Evolutionary conservation across 257 asterid species (phyloP), one percentile per base, ranked within the genome.

Genomic region (Nicotiana tabacum): DNA sequence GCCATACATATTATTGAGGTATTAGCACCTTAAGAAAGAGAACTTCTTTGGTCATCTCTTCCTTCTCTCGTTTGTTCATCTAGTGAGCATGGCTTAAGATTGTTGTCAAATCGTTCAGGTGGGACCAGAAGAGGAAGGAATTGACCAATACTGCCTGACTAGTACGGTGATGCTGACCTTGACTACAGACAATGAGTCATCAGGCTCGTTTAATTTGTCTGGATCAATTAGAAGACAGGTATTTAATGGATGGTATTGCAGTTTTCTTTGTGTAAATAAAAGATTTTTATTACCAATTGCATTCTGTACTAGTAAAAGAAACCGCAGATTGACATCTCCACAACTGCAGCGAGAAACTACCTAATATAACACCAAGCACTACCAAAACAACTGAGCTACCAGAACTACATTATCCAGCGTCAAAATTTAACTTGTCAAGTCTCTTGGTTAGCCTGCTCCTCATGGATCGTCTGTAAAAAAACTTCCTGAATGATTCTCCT

Each of bases 201-300:
- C 98, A 24, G 98, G 99, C 86, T 85, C 95, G 82, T 94, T 96
- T 85, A 94, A 85, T 90, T 89, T 96, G 92, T 94, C 98, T 12
- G 99, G 99, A 82, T 96, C 99, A 82, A 93, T 96, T 84, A 90
- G 99, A 88, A 91, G 99, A 92, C 98, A 96, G 98, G 98, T 96
- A 90, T 53, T 53, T 77, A 76, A 51, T 76, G 16, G 62, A 43
- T 33, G n/a, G 24, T 68, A 18, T 11, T 56, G 2, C 12, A 43
- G 12, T 43, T 43, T 43, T 1, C 9, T 43, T 9, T 43, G 51
- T 12, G 51, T 43, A 43, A 43, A 43, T 9, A 43, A 43, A 43
- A 43, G 51, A 43, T 43, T 43, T 43, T 43, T 9, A 43, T 9
- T 9, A 43, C 12, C 12, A 43, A 43, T 43, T 2, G 51, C 51